A percentile compares a stretch with the other conserved stretches of the same genome.
Evolutionary conservation across 352 stramenopile genomes (phyloP).

Genomic region (Thalassiosira hispida): DNA sequence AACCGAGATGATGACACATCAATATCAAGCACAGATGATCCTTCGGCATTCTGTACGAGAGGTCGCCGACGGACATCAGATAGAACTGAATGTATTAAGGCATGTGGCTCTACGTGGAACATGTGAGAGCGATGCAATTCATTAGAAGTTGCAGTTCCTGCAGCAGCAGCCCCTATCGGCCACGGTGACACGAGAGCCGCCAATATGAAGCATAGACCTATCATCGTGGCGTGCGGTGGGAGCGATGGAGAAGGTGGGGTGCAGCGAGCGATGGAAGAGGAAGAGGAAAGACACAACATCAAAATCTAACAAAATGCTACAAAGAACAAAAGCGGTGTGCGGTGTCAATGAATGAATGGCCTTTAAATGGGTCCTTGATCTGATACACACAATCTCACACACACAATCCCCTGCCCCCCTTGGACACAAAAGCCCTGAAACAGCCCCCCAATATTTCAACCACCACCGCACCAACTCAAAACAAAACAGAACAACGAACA

Average conservation of each 20-base stretch:
- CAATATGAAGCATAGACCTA: background rate
- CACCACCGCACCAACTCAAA: too few relatives aligned
- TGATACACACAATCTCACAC: too few relatives aligned
- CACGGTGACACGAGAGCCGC: slow-evolving; percentile 3
- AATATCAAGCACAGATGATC: slow-evolving; percentile 36
- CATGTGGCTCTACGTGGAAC: slow-evolving; percentile 22
- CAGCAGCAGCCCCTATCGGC: background rate
- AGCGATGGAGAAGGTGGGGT: background rate
- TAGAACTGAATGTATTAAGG: slow-evolving; percentile 28
- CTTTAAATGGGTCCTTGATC: too few relatives aligned
- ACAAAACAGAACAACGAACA: too few relatives aligned
- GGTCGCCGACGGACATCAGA: slow-evolving; percentile 21
- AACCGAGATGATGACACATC: slow-evolving; percentile 48
- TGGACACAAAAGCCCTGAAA: too few relatives aligned
- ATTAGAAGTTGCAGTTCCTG: slow-evolving; percentile 11
- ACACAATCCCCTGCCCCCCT: too few relatives aligned
- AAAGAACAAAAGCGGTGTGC: too few relatives aligned
- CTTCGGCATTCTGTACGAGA: slow-evolving; percentile 12
- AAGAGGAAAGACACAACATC: too few relatives aligned
- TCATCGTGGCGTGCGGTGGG: background rate
- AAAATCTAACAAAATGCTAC: too few relatives aligned
- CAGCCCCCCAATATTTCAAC: too few relatives aligned
- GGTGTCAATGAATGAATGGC: too few relatives aligned
- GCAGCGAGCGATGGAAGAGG: too few relatives aligned
- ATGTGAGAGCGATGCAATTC: slow-evolving; percentile 25